Conservation (phyloP, 768 basidiomycete species). For the Boletus fagicola region DNA sequence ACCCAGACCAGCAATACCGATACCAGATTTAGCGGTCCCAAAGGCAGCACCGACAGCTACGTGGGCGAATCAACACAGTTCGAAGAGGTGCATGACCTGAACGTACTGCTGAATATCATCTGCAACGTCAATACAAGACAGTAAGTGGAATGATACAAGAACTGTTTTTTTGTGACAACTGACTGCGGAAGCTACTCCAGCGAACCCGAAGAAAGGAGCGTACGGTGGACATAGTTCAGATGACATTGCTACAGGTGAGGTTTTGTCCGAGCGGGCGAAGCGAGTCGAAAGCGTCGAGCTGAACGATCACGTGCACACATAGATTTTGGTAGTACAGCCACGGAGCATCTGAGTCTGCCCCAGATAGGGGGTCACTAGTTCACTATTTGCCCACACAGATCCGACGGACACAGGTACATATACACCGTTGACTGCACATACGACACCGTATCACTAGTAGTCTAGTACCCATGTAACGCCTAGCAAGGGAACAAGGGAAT, state of each 20-base stretch:
- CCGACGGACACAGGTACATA: too few species aligned
- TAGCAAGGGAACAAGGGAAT: neutral
- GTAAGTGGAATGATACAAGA: constrained; percentile 11
- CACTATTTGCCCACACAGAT: neutral
- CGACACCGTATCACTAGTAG: neutral
- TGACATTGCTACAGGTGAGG: constrained; percentile 41
- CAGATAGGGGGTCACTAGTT: too few species aligned
- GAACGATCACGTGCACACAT: constrained; percentile 13
- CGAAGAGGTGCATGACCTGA: neutral
- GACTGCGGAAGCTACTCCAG: constrained; percentile 91
- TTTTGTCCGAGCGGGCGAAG: neutral
- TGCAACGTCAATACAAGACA: constrained; percentile 31
- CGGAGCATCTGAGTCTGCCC: too few species aligned
- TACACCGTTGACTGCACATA: neutral
- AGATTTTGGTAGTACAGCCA: neutral
- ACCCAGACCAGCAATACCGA: constrained; percentile 94
- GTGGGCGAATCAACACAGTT: constrained; percentile 10
- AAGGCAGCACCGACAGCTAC: constrained; percentile 92
- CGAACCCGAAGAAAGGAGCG: constrained; percentile 98
- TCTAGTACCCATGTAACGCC: neutral
- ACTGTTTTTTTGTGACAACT: constrained; percentile 30
- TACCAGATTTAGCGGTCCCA: constrained; percentile 95
- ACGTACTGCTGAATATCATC: constrained; percentile 97
- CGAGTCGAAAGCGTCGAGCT: neutral
- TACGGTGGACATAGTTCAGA: constrained; percentile 76